phyloP scores from a whole-genome alignment of 2,329 filamentous ascomycete genomes.

The Trichoderma sp. region DNA sequence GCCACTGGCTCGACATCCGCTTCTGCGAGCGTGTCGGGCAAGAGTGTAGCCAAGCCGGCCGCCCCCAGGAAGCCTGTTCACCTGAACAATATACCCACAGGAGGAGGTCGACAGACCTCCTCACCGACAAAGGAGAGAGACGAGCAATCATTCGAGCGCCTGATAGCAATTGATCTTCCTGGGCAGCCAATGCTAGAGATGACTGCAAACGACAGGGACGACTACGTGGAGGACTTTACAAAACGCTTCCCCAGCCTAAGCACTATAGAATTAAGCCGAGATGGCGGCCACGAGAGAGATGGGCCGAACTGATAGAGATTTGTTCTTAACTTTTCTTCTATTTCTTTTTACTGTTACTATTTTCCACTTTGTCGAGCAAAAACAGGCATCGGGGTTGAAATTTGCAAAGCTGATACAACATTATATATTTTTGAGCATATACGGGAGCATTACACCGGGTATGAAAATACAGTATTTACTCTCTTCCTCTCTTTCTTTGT shows the following conservation, averaged over 20 bases:
- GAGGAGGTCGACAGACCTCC: conserved; percentile 44
- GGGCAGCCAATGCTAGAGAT: conserved; percentile 56
- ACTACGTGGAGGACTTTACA: conserved; percentile 71
- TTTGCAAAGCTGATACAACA: conserved; percentile 19
- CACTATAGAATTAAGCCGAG: conserved; percentile 82
- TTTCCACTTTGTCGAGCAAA: not conserved
- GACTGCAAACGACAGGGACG: conserved; percentile 61
- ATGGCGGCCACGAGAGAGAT: conserved; percentile 42
- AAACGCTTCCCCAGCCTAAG: conserved; percentile 85
- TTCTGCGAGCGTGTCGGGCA: conserved; percentile 33
- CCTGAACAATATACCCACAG: conserved; percentile 57
- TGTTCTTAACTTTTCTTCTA: not conserved
- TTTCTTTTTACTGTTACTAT: not conserved
- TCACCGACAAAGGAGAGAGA: conserved; percentile 46
- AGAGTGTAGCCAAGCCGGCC: conserved; percentile 46
- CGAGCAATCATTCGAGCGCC: conserved; percentile 37
- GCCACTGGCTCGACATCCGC: conserved; percentile 30
- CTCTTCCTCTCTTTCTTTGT: not conserved
- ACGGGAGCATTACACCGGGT: conserved; percentile 17
- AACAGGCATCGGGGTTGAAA: conserved; percentile 13
- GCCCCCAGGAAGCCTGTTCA: conserved; percentile 65
- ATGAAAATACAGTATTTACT: conserved; percentile 22
- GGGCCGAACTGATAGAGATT: conserved; percentile 27
- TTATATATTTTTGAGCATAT: conserved; percentile 22
- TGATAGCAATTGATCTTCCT: conserved; percentile 50